Percentiles rank a stretch among this genome's conserved stretches.
Conservation (phyloP, 164 flowering plant species). For the Liriodendron chinense region DNA sequence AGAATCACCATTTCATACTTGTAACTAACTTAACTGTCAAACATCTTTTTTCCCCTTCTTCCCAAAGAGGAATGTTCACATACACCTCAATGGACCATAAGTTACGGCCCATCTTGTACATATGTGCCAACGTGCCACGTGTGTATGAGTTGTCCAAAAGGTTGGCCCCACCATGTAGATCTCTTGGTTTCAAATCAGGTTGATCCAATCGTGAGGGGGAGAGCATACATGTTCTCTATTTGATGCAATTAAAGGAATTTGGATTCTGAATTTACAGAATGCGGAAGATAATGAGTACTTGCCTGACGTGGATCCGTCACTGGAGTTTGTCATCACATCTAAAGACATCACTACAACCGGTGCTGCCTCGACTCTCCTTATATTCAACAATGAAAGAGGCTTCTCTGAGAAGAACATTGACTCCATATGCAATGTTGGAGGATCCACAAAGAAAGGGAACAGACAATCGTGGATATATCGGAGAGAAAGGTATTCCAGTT, state of each 20-base stretch:
- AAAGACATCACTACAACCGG: slow-evolving; percentile 62
- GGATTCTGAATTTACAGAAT: slow-evolving; percentile 35
- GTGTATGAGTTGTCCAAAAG: too few species aligned
- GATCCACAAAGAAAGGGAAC: slow-evolving; percentile 64
- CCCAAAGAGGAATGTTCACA: too few species aligned
- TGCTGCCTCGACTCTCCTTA: slow-evolving; percentile 52
- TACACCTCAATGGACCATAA: too few species aligned
- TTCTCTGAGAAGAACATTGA: slow-evolving; percentile 56
- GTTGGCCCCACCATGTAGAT: too few species aligned
- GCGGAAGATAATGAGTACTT: slow-evolving; percentile 70
- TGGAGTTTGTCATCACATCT: slow-evolving; percentile 60
- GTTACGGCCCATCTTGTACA: too few species aligned
- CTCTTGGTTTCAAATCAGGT: neutral
- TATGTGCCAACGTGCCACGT: too few species aligned
- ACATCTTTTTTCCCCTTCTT: too few species aligned
- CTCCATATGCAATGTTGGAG: slow-evolving; percentile 62
- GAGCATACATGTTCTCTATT: neutral
- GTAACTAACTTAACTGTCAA: too few species aligned
- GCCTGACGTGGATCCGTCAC: slow-evolving; percentile 50
- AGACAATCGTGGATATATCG: slow-evolving; percentile 58
- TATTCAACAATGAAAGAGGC: slow-evolving; percentile 66
- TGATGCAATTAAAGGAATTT: neutral
- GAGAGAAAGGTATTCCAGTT: slow-evolving; percentile 57
- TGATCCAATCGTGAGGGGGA: neutral
- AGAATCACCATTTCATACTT: too few species aligned